Percentiles rank a stretch among this genome's conserved stretches.
phyloP scores from a whole-genome alignment of 2,329 filamentous ascomycete species.

The Trichoderma breve region DNA sequence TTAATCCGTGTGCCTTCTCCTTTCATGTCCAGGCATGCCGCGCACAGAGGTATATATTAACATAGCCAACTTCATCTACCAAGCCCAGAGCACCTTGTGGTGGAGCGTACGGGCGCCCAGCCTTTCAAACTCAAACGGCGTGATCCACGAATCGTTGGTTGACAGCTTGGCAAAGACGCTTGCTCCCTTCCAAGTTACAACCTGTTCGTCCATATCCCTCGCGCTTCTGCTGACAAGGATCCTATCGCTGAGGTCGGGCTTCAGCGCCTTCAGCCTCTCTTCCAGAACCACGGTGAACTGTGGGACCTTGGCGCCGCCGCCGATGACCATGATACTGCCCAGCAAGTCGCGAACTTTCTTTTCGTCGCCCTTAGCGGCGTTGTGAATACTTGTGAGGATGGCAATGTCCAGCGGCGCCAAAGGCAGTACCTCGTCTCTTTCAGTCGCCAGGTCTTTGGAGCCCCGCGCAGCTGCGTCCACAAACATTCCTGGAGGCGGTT shows the following conservation, averaged over 20 bases:
- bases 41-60: background rate
- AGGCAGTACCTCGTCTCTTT: slow-evolving; percentile 78
- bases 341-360: slow-evolving; percentile 90
- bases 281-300: slow-evolving; percentile 81
- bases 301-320: slow-evolving; percentile 77
- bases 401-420: slow-evolving; percentile 82
- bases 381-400: slow-evolving; percentile 83
- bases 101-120: slow-evolving; percentile 78
- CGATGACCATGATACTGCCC: slow-evolving; percentile 86
- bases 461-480: slow-evolving; percentile 52
- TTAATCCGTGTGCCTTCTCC: background rate
- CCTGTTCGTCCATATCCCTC: slow-evolving; percentile 91
- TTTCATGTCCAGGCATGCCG: background rate
- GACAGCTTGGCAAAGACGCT: slow-evolving; percentile 91
- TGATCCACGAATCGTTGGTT: slow-evolving; percentile 95
- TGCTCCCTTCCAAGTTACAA: slow-evolving; percentile 97
- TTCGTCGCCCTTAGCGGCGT: slow-evolving; percentile 84
- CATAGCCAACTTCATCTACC: slow-evolving; percentile 36
- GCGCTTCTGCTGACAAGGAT: slow-evolving; percentile 70
- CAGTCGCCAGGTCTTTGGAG: slow-evolving; percentile 56
- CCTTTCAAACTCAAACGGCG: slow-evolving; percentile 81
- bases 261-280: slow-evolving; percentile 68
- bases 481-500: slow-evolving; percentile 46
- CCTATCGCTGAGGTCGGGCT: slow-evolving; percentile 58
- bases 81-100: slow-evolving; percentile 71